Evolutionary conservation across 2,329 filamentous ascomycete species (phyloP).

Genomic region (Trichoderma citrinoviride): DNA sequence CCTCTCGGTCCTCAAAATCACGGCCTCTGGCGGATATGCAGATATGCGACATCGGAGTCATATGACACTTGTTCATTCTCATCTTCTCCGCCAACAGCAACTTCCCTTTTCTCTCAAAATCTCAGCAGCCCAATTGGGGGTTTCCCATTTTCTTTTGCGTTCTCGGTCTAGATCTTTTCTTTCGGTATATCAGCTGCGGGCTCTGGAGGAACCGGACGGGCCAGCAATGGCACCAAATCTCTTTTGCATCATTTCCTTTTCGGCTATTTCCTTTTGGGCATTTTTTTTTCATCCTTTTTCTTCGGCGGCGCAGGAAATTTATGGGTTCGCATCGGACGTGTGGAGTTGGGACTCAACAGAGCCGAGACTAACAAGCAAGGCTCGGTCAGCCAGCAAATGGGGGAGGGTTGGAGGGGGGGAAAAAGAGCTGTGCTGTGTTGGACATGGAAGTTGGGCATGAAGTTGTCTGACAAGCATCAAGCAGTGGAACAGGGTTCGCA

Average conservation of each 20-base stretch:
- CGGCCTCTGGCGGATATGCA: not conserved
- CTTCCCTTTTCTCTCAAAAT: not conserved
- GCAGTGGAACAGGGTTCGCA: conserved; percentile 1
- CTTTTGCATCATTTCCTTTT: conserved; percentile 12
- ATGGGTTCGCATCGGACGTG: not conserved
- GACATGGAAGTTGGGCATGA: conserved; percentile 4
- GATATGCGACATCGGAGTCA: conserved; percentile 11
- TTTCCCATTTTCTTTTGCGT: not conserved
- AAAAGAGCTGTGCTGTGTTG: not conserved
- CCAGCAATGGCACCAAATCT: conserved; percentile 19
- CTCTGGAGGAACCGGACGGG: not conserved
- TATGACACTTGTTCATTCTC: not conserved
- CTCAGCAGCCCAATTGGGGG: not conserved
- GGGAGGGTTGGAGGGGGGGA: not conserved
- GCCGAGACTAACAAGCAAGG: conserved; percentile 6
- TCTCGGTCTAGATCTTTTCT: conserved; percentile 10
- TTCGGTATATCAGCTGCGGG: conserved; percentile 1
- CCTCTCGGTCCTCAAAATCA: not conserved
- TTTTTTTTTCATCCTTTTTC: not conserved
- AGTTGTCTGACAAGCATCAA: conserved; percentile 10
- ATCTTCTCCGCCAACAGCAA: not conserved
- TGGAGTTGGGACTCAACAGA: conserved; percentile 20
- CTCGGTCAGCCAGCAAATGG: conserved; percentile 14
- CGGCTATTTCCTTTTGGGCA: not conserved
- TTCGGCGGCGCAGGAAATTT: conserved; percentile 8